Evolutionary conservation across 2,329 filamentous ascomycete genomes (phyloP), one percentile per base, ranked within the genome.

Genomic region (Botryosphaeria dothidea): DNA sequence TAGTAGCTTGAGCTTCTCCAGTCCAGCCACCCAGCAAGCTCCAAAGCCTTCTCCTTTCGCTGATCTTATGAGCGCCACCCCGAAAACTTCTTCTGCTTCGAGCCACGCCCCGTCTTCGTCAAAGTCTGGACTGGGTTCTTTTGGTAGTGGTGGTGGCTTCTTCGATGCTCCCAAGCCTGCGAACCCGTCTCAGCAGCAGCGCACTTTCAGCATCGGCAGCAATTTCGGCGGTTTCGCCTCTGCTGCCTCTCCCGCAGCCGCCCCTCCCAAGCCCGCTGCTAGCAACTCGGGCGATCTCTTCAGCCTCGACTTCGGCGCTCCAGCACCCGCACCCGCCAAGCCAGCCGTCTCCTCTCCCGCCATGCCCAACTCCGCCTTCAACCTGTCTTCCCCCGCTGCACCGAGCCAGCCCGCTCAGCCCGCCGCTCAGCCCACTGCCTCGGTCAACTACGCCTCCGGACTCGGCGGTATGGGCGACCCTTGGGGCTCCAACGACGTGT

Each of bases 401-500:
- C 71, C 80, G 0, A 69, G 81, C 15, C 75, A 66, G 46, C 68
- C 69, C 56, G 66, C 73, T 34, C 66, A 71, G 17, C 67, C 72
- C 4, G 73, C 73, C 62, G 70, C 77, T 9, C 68, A 76, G 51
- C 62, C 71, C 25, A 66, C 76, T 46, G 68, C 77, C 3, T 69
- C 71, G 11, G 67, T 73, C 29, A 68, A 69, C 60, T 70, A 73
- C 15, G 72, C 68, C 52, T 72, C 75, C 4, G 75, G 77, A 11
- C 78, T 84, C 46, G 80, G 80, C 23, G 81, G 80, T 68, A 82
- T 90, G 65, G 56, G 54, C 3, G 92, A 96, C 73, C 89, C 93
- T 0, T 97, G 93, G 92, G 93, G 92, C 51, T 86, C 83, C 11
- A 87, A 86, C 66, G 92, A 94, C 77, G 93, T 92, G 3, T 99